phyloP scores from a whole-genome alignment of 768 basidiomycete genomes.

The Dioszegia aurantiaca region DNA sequence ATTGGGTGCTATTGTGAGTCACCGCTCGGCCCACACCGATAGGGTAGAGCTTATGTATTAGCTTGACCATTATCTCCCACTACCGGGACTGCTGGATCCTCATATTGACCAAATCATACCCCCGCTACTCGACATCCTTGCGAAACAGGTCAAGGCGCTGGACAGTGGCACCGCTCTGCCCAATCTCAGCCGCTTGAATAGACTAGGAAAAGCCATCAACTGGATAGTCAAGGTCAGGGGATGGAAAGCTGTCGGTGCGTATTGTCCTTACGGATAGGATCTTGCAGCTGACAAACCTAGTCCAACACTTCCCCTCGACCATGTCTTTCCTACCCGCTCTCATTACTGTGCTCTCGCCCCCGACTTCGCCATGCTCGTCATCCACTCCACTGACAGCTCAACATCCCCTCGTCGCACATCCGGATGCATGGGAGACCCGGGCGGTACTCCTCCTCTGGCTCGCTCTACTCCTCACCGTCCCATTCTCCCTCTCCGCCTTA shows the following conservation, averaged over 20 bases:
- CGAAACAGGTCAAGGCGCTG: conserved; percentile 7
- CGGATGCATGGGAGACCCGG: conserved; percentile 71
- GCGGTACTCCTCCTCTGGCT: conserved; percentile 87
- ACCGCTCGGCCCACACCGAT: too few species aligned
- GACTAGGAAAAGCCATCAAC: conserved; percentile 61
- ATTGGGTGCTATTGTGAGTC: conserved; percentile 49
- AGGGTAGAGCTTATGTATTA: conserved; percentile 46
- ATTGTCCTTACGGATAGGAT: background rate
- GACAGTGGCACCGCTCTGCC: background rate
- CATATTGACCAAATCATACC: conserved; percentile 72
- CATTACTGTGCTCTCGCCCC: conserved; percentile 62
- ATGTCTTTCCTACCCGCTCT: conserved; percentile 70
- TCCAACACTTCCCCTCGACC: conserved; percentile 90
- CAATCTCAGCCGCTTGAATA: conserved; percentile 48
- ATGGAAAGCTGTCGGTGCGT: conserved; percentile 78
- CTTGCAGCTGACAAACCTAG: conserved; percentile 54
- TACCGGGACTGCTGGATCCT: conserved; percentile 87
- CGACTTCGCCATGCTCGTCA: conserved; percentile 49
- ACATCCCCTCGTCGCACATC: conserved; percentile 31
- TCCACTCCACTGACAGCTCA: conserved; percentile 54
- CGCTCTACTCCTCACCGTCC: conserved; percentile 88
- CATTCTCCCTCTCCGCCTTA: conserved; percentile 84
- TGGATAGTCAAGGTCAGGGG: conserved; percentile 82
- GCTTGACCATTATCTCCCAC: conserved; percentile 89
- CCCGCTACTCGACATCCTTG: conserved; percentile 66